Evolutionary conservation across 225 moss, liverwort and hornwort species (phyloP).

Genomic region (Lunularia cruciata): DNA sequence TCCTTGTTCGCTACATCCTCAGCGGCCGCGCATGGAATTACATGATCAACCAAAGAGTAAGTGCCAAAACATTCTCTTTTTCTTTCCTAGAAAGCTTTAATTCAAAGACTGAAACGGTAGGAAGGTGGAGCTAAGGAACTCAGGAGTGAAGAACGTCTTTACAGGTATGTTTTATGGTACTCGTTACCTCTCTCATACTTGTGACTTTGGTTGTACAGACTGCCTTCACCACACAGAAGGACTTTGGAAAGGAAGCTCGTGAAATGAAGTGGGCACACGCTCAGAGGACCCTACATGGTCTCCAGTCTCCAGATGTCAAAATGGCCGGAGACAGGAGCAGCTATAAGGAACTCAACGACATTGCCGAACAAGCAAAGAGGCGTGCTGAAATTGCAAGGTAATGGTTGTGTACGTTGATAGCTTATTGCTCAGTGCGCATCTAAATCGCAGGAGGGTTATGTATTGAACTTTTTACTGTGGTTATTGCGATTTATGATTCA

Average conservation of each 20-base stretch:
- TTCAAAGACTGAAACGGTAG: background rate
- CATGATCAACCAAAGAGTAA: conserved; percentile 55
- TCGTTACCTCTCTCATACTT: background rate
- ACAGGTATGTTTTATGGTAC: background rate
- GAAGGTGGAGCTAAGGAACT: background rate
- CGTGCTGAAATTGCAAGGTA: conserved; percentile 34
- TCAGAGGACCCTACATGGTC: conserved; percentile 80
- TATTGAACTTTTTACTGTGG: no score
- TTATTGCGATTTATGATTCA: no score
- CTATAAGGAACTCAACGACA: conserved; percentile 44
- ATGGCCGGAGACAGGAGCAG: conserved; percentile 27
- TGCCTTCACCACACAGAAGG: conserved; percentile 70
- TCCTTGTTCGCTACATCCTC: conserved; percentile 55
- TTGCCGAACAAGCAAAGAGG: conserved; percentile 27
- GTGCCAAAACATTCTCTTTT: background rate
- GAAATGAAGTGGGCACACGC: conserved; percentile 91
- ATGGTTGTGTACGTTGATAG: conserved; percentile 39
- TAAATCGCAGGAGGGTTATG: conserved; percentile 21
- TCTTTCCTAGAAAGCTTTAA: no score
- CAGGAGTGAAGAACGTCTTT: background rate
- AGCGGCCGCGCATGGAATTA: conserved; percentile 71
- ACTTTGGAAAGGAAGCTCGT: conserved; percentile 85
- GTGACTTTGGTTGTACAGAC: conserved; percentile 40
- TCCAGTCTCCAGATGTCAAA: conserved; percentile 59
- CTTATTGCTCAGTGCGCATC: no score